These are phyloP conservation scores for Urochloa ruziziensis DNA, from an alignment of 176 grass and related monocot genomes.

Conservation along the genomic window DNA sequence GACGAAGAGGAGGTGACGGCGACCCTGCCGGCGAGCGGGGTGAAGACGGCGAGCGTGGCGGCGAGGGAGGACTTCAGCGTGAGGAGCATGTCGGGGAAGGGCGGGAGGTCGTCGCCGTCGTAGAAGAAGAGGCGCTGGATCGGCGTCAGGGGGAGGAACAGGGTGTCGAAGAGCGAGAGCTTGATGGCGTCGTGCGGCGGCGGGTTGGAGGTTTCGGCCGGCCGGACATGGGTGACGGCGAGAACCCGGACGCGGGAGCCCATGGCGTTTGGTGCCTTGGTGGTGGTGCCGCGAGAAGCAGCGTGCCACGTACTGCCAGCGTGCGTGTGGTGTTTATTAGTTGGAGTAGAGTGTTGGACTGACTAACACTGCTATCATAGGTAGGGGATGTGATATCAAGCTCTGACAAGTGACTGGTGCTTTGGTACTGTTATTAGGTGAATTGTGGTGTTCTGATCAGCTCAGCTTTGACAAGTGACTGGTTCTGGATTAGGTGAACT, in stretches of 20 bases:
- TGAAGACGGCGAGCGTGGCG: constrained; percentile 20
- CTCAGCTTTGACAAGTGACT: too few species aligned
- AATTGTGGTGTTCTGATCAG: neutral
- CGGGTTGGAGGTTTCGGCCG: neutral
- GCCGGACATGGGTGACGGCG: constrained; percentile 6
- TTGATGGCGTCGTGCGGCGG: neutral
- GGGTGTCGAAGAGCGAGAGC: constrained; percentile 24
- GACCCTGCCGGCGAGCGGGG: constrained; percentile 20
- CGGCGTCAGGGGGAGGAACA: neutral
- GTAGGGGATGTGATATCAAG: too few species aligned
- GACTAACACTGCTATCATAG: too few species aligned
- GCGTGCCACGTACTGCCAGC: too few species aligned
- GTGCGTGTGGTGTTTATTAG: neutral
- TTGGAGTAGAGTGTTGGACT: neutral
- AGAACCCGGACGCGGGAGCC: constrained; percentile 2
- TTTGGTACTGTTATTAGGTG: neutral
- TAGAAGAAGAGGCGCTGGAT: constrained; percentile 34
- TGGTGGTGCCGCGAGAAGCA: neutral
- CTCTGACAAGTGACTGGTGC: neutral
- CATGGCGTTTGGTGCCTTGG: neutral
- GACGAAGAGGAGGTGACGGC: neutral
- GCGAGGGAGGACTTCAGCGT: constrained; percentile 16
- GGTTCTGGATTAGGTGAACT: too few species aligned
- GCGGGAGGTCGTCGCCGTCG: neutral
- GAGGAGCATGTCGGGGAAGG: neutral